Evolutionary conservation across 2,329 filamentous ascomycete species (phyloP), one percentile per base, ranked within the genome.

Genomic region (Tolypocladium capitatum): DNA sequence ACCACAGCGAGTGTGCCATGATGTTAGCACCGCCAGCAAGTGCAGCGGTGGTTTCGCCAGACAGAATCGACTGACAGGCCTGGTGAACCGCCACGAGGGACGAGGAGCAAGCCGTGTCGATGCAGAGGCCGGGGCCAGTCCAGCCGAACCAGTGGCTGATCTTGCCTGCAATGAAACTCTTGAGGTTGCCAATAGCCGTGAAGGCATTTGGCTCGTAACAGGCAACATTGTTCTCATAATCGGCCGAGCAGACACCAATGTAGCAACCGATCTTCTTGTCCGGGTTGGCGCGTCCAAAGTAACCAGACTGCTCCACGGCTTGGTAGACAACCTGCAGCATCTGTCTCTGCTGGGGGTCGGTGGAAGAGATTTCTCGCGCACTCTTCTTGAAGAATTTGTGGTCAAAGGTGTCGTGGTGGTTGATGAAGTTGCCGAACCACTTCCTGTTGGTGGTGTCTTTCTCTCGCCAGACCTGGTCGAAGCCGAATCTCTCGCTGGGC

Each of bases 191-290:
- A 0, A 61, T 67, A 1, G 62, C 61, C 0, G 64, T 55, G 46
- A 61, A 74, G 0, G 68, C 64, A 18, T 54, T 66, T 1, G 65
- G 41, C 0, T 58, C 40, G 34, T 71, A 56, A 31, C 60, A 63
- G 1, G 60, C 59, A 1, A 69, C 51, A 45, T 73, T 71, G 35
- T 63, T 45, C 20, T 71, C 63, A 48, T 73, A 73, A 45, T 73
- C 68, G 2, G 49, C 53, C 0, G 49, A 51, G 32, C 59, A 58
- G 4, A 56, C 47, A 6, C 68, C 68, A 1, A 72, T 51, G 43
- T 64, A 73, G 18, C 57, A 60, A 3, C 69, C 70, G 1, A 52
- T 33, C 18, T 46, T 32, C 11, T 32, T n/a, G 18, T 46, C 28
- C 6, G 31, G 8, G 14, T 34, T 18, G 31, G 11, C 9, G 7